Conservation (phyloP, 2,329 filamentous ascomycete species). For the Emericellopsis atlantica region DNA sequence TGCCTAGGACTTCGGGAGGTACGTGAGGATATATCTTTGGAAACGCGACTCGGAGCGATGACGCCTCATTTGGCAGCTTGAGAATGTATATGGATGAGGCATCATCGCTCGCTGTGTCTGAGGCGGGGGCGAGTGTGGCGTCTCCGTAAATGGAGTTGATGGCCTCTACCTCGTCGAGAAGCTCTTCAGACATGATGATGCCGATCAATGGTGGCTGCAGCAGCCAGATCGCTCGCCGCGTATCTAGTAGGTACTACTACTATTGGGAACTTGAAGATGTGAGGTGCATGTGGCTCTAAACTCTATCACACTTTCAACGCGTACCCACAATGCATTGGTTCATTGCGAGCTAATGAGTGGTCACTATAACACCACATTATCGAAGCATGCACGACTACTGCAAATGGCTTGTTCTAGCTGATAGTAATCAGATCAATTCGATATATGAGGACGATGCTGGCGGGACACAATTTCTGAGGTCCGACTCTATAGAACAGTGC, state of each 20-base stretch:
- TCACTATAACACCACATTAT: too few species aligned
- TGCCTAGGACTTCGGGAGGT: constrained; percentile 62
- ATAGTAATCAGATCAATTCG: constrained; percentile 6
- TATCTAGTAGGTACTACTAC: too few species aligned
- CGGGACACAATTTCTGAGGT: constrained; percentile 9
- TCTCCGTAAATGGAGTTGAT: constrained; percentile 77
- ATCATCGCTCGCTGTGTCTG: constrained; percentile 13
- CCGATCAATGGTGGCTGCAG: background rate
- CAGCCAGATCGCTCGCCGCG: too few species aligned
- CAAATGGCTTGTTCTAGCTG: too few species aligned
- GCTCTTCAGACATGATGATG: constrained; percentile 39
- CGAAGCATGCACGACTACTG: too few species aligned
- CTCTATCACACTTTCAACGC: too few species aligned
- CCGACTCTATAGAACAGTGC: constrained; percentile 4
- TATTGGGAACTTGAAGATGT: too few species aligned
- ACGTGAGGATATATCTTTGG: constrained; percentile 61
- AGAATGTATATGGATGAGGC: constrained; percentile 39
- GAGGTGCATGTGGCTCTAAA: too few species aligned
- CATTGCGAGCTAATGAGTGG: too few species aligned
- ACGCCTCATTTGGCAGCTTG: constrained; percentile 49
- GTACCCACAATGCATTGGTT: too few species aligned
- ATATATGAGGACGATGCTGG: constrained; percentile 13
- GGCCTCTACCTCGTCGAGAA: constrained; percentile 64
- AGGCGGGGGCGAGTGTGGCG: constrained; percentile 39
- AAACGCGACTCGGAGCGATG: constrained; percentile 54